phyloP scores from a whole-genome alignment of 2,329 filamentous ascomycete species.

The Colletotrichum sp. region DNA sequence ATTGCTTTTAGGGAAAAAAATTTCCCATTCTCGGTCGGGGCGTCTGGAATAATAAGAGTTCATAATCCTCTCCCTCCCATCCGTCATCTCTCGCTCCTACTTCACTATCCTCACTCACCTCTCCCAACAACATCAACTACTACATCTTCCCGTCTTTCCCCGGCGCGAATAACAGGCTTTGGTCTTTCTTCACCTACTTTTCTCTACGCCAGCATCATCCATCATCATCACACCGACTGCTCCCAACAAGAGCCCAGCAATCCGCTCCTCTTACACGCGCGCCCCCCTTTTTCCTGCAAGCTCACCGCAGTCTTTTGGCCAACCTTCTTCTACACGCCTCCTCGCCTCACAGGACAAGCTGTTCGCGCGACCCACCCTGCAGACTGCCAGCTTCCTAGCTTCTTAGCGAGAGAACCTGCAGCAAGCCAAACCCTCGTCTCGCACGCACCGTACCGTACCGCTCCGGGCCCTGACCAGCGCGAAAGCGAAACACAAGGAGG shows the following conservation, averaged over 20 bases:
- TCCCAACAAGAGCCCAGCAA: neutral
- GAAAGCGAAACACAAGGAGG: neutral
- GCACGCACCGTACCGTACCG: neutral
- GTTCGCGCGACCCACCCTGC: conserved; percentile 7
- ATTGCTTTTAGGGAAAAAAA: conserved; percentile 16
- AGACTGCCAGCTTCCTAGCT: conserved; percentile 9
- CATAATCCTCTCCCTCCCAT: conserved; percentile 20
- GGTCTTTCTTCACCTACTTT: neutral
- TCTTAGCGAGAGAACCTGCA: conserved; percentile 14
- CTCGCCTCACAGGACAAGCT: neutral
- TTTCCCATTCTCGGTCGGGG: conserved; percentile 20
- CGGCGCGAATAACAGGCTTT: neutral
- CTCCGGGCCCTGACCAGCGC: neutral
- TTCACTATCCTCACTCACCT: conserved; percentile 5
- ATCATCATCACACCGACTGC: neutral
- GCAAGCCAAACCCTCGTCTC: conserved; percentile 12
- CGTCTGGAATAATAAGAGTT: conserved; percentile 15
- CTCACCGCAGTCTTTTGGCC: conserved; percentile 12
- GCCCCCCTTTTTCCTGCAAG: conserved; percentile 15
- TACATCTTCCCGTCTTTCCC: neutral
- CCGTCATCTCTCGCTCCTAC: neutral
- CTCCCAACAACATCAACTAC: neutral
- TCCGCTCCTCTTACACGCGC: neutral
- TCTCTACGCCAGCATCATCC: neutral
- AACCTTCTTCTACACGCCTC: neutral